Percentiles rank a stretch among this genome's conserved stretches.
Conservation (phyloP, 1,284 basidiomycete species). For the Ustilago nuda region DNA sequence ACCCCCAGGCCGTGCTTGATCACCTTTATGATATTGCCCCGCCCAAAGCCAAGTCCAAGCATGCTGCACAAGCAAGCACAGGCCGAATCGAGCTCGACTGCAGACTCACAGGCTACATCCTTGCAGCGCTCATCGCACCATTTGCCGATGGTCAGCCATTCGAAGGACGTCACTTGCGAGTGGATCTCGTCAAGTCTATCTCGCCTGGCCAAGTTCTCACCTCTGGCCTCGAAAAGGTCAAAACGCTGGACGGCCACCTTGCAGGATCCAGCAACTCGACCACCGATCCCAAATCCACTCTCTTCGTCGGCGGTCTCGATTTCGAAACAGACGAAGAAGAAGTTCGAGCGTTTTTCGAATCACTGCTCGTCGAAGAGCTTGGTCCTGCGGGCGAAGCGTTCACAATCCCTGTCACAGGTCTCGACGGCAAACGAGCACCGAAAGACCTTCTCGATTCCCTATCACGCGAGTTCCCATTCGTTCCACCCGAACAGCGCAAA, state of each 20-base stretch:
- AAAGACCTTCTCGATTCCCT: constrained; percentile 22
- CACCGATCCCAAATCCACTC: constrained; percentile 74
- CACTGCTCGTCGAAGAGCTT: constrained; percentile 79
- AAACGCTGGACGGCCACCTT: constrained; percentile 47
- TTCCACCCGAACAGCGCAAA: constrained; percentile 28
- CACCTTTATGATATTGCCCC: constrained; percentile 35
- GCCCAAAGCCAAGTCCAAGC: constrained; percentile 36
- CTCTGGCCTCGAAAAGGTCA: constrained; percentile 61
- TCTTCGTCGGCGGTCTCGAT: constrained; percentile 94
- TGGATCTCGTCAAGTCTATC: constrained; percentile 61
- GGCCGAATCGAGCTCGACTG: constrained; percentile 30
- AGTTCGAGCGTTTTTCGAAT: constrained; percentile 86
- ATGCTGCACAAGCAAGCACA: constrained; percentile 5
- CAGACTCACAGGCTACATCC: constrained; percentile 71
- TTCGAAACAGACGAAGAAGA: constrained; percentile 93
- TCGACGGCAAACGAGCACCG: constrained; percentile 39
- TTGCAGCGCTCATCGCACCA: constrained; percentile 76
- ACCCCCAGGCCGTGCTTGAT: constrained; percentile 46
- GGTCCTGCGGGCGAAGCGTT: constrained; percentile 71
- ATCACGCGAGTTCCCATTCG: constrained; percentile 36
- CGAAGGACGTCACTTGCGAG: constrained; percentile 73
- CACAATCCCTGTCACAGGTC: constrained; percentile 34
- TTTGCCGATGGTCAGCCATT: constrained; percentile 80
- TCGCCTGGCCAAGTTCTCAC: constrained; percentile 53
- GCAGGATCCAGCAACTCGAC: constrained; percentile 40